Evolutionary conservation across 2,329 filamentous ascomycete species (phyloP).

Genomic region (Polychaeton citri): DNA sequence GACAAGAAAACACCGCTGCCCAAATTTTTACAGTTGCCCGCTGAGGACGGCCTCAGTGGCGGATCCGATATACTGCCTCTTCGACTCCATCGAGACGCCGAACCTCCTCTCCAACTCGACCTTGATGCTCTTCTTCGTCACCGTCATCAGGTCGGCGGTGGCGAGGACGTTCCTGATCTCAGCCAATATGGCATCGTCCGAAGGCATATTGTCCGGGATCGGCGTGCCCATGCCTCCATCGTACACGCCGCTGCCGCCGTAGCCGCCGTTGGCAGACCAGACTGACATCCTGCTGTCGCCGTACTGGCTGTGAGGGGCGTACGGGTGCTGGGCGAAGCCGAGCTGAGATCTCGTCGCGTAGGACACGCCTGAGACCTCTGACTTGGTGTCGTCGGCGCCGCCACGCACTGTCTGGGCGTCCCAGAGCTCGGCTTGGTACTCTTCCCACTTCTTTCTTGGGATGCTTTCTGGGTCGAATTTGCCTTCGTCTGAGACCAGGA

Average conservation of each 20-base stretch:
- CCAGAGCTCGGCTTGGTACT: constrained; percentile 97
- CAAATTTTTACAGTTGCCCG: constrained; percentile 27
- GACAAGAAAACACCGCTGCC: too few relatives aligned
- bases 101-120: constrained; percentile 83
- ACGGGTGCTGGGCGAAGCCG: constrained; percentile 19
- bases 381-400: constrained; percentile 61
- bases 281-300: constrained; percentile 54
- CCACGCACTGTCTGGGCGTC: constrained; percentile 74
- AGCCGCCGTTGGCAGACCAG: constrained; percentile 45
- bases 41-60: constrained; percentile 29
- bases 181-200: constrained; percentile 75
- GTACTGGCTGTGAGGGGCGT: constrained; percentile 19
- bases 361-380: constrained; percentile 83
- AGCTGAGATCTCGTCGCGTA: constrained; percentile 63
- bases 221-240: constrained; percentile 14
- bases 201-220: constrained; percentile 53
- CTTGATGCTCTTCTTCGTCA: constrained; percentile 98
- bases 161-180: constrained; percentile 91
- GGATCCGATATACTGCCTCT: constrained; percentile 69
- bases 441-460: constrained; percentile 97
- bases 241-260: constrained; percentile 30
- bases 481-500: constrained; percentile 91
- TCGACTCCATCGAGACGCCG: constrained; percentile 70
- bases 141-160: constrained; percentile 88
- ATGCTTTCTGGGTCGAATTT: constrained; percentile 91